Evolutionary conservation across 768 basidiomycete species (phyloP), one percentile per base, ranked within the genome.

Genomic region (Lenzites betulinus): DNA sequence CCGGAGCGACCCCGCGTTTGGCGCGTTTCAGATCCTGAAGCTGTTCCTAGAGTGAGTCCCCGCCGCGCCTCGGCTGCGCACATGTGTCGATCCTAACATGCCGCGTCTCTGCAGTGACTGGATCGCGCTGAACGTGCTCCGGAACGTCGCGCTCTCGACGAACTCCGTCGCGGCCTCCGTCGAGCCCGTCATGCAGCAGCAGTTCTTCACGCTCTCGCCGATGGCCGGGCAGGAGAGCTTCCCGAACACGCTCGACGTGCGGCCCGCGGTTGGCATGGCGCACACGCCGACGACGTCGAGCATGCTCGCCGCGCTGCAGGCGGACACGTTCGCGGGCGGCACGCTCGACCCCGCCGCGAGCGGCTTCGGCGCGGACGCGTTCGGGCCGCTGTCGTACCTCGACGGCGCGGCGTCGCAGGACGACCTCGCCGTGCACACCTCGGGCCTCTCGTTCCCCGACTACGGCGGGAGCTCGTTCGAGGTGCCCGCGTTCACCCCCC

Each of bases 131-230:
- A 93, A 92, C 73, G 91, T 95, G 62, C 78, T 95, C 66, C 81
- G 92, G 67, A 91, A 81, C 67, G 92, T 95, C 63, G 93, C 93
- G 2, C 76, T 95, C 60, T 93, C 92, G 28, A 94, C 92, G 23
- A 93, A 92, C 75, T 93, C 92, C 20, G 92, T 95, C 54, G 92
- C 92, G 30, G 92, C 92, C 22, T 94, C 92, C 25, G 92, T 95
- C 54, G 92, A 95, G 70, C 92, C 92, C 33, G 87, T 93, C 58
- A 92, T 93, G 83, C 92, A 93, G 67, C 92, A 93, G 69, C 88
- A 92, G 67, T 95, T 89, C 76, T 90, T 91, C 72, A 82, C 89
- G 4, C 77, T 93, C 58, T 93, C 91, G 55, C 90, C 92, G n/a
- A 93, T 93, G 91, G 83, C 87, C 30, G 92, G 91, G 25, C 90